Evolutionary conservation across 805 yeast genomes (phyloP).

Genomic region (Wickerhamomyces bisporus): DNA sequence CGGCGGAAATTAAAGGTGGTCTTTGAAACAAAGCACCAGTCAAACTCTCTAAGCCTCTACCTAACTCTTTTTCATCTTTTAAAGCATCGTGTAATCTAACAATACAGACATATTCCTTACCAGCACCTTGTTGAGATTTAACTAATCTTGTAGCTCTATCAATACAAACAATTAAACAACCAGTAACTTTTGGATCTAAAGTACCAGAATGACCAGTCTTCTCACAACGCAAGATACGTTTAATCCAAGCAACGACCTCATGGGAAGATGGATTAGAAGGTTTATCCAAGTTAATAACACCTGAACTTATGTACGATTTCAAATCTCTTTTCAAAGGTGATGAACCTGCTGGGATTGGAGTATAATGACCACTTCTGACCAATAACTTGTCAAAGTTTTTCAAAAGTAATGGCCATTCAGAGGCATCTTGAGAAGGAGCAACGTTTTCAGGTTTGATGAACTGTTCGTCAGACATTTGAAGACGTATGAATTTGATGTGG

Average conservation of each 20-base stretch:
- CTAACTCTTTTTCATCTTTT: slow-evolving; percentile 84
- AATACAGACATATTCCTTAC: slow-evolving; percentile 98
- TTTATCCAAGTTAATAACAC: slow-evolving; percentile 95
- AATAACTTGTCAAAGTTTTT: slow-evolving; percentile 91
- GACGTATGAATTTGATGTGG: too few species aligned
- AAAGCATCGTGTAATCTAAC: slow-evolving; percentile 92
- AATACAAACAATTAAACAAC: slow-evolving; percentile 96
- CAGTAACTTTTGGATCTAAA: slow-evolving; percentile 97
- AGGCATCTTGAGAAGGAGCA: slow-evolving; percentile 76
- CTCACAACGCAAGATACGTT: slow-evolving; percentile 90
- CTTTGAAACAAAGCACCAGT: slow-evolving; percentile 99
- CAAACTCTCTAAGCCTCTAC: slow-evolving; percentile 82
- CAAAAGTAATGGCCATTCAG: slow-evolving; percentile 92
- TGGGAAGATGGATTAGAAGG: slow-evolving; percentile 98
- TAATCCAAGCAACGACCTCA: slow-evolving; percentile 99
- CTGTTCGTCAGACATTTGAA: slow-evolving; percentile 56
- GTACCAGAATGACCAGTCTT: slow-evolving; percentile 99
- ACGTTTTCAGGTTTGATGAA: slow-evolving; percentile 85
- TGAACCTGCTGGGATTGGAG: slow-evolving; percentile 95
- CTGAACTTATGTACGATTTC: slow-evolving; percentile 83
- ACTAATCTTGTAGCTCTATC: slow-evolving; percentile 98
- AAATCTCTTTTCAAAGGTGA: slow-evolving; percentile 93
- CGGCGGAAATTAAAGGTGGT: slow-evolving; percentile 96
- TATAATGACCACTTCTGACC: slow-evolving; percentile 95
- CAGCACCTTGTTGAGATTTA: slow-evolving; percentile 99